Base-by-base conservation (phyloP, 345 rosid genomes). In the Gossypium mustelinum region DNA sequence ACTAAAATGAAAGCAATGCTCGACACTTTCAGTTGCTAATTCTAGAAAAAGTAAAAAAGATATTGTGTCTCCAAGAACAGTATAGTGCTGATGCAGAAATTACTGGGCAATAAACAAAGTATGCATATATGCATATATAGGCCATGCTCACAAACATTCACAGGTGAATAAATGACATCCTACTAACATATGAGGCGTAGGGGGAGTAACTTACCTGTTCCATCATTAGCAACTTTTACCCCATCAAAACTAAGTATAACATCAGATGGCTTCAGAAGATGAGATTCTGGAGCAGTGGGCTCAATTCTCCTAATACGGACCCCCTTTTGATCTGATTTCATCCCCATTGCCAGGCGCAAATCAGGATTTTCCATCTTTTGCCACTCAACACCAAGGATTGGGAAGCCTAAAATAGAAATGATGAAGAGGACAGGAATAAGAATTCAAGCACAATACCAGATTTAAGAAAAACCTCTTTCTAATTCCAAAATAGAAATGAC, bases 361-460 rank as follows among this genome's bases (percentile, higher is more conserved):
- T 89, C 97, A 59, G 97, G 97, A 82, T 94, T 94, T 77, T 94
- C 98, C 97, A 94, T 94, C 86, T 94, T 94, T 85, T 94, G 98
- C 98, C 98, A 94, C 81, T 90, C 98, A 80, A 92, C 86, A 16
- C 97, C 97, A 72, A 94, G 89, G 74, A 90, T 79, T 18, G 98
- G 97, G 78, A 94, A 90, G 25, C 97, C 97, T 94, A 76, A 63
- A 59, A 81, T 43, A 68, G 68, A 22, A 79, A 78, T 43, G 62
- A 60, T 29, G 9, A 47, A 27, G 13, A 68, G 58, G 72, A 68
- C 59, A 55, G 79, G 61, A 57, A 70, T 7, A 56, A 41, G 3
- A 57, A 50, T 24, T 16, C 44, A 65, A 11, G 43, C 25, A 22
- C 27, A 0, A 20, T n/a, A 59, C 20, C 48, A 50, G 50, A 59